Evolutionary conservation across 2,329 filamentous ascomycete species (phyloP), one percentile per base, ranked within the genome.

Genomic region (Aspergillus melleus): DNA sequence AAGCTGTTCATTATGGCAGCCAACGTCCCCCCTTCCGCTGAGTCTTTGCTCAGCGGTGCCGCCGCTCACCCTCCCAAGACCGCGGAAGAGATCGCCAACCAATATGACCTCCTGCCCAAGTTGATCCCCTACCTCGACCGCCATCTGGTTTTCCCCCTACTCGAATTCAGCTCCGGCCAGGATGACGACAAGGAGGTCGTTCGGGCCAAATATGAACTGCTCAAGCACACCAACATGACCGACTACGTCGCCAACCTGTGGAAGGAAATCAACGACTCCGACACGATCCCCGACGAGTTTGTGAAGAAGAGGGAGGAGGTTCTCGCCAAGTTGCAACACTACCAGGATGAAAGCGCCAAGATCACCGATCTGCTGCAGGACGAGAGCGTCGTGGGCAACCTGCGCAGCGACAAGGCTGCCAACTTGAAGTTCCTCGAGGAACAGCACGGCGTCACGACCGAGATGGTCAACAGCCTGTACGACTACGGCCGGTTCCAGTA

Each of bases 371-470:
- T 99, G 61, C 81, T 99, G 71, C 90, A 89, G 62, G 88, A 95
- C 74, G 91, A 96, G 73, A 91, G 92, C 66, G 95, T 99, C 49
- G 90, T 98, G 66, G 90, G 88, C 68, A 93, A 94, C 75, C 84
- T 99, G 73, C 86, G 95, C 70, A 95, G 90, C 77, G 95, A 99
- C 85, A 99, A 99, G 85, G 91, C 93, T 75, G 93, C 94, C 80
- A 99, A 99, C 84, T 89, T 99, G 88, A 92, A 94, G 77, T 99
- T 94, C 77, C 81, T 99, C 66, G 96, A 98, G 85, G 95, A 96
- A 80, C 90, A 95, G 73, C 94, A 99, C 79, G 91, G 89, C 67
- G 95, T 98, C 67, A 97, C 93, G 42, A 84, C 89, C 71, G 92
- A 97, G 64, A 97, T 96, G 91, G 92, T 99, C 69, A 90, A 98